Percentiles rank a stretch among this genome's conserved stretches.
Conservation (phyloP, 169 alveolate species). For the Plasmodium vivax region DNA sequence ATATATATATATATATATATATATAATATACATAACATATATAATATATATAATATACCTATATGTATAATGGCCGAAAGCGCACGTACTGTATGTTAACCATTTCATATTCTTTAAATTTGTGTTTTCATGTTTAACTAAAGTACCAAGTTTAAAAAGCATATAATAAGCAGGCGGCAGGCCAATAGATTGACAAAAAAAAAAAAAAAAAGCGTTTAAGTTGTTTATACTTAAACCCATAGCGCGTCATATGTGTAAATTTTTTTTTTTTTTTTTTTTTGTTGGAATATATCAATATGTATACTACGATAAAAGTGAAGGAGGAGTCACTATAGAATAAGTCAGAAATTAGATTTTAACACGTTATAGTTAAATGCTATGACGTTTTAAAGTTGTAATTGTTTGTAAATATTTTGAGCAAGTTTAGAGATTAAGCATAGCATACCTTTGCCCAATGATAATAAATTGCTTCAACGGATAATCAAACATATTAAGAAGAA, state of each 20-base stretch:
- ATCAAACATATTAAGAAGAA: constrained; percentile 15
- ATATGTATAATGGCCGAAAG: constrained; percentile 4
- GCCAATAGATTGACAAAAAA: constrained; percentile 5
- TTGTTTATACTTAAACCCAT: neutral
- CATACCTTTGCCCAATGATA: constrained; percentile 53
- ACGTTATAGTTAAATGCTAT: constrained; percentile 36
- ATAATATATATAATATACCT: neutral
- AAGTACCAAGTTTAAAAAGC: constrained; percentile 16
- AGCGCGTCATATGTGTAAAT: neutral
- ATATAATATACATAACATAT: neutral
- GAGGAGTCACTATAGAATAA: constrained; percentile 18
- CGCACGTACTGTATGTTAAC: neutral
- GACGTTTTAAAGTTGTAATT: neutral
- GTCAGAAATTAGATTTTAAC: constrained; percentile 59
- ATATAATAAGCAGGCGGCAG: constrained; percentile 11
- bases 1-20: neutral
- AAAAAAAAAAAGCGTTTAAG: neutral
- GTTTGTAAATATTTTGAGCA: constrained; percentile 15
- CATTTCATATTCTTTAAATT: constrained; percentile 15
- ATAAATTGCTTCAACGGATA: constrained; percentile 47
- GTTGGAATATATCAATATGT: constrained; percentile 31
- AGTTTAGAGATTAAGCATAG: constrained; percentile 31
- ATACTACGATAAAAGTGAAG: constrained; percentile 3
- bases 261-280: constrained; percentile 2
- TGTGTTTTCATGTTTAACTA: constrained; percentile 13